Evolutionary conservation across 106 monocot species (phyloP).

Genomic region (Dendrobium officinale): DNA sequence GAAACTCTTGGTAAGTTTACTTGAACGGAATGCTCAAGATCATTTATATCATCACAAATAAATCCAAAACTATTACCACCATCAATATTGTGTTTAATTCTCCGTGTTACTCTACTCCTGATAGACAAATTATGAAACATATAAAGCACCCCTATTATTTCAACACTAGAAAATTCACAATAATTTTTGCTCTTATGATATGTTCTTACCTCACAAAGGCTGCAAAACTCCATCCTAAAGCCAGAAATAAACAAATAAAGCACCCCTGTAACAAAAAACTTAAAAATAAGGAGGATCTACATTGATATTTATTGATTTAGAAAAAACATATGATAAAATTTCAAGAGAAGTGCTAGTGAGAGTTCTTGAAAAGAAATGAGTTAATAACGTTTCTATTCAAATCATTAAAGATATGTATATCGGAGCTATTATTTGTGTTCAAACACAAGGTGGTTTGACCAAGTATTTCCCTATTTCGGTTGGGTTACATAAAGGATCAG

Average conservation of each 20-base stretch:
- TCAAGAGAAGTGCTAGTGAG: too few species aligned
- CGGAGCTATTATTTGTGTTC: too few species aligned
- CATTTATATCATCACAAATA: slow-evolving; percentile 83
- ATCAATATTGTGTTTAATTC: slow-evolving; percentile 41
- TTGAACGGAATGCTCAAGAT: slow-evolving; percentile 91
- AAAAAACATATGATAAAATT: too few species aligned
- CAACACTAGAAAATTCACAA: not conserved
- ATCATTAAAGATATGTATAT: too few species aligned
- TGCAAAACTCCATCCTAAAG: slow-evolving; percentile 84
- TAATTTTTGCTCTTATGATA: not conserved
- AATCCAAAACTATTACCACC: slow-evolving; percentile 82
- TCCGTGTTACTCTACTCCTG: slow-evolving; percentile 50
- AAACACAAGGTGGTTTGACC: too few species aligned
- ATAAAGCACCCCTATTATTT: not conserved
- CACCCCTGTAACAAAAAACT: slow-evolving; percentile 50
- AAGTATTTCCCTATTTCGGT: too few species aligned
- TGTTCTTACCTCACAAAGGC: slow-evolving; percentile 68
- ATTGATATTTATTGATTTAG: too few species aligned
- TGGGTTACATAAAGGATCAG: too few species aligned
- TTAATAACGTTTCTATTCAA: too few species aligned
- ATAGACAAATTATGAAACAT: not conserved
- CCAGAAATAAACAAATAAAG: slow-evolving; percentile 76
- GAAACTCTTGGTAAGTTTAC: slow-evolving; percentile 83
- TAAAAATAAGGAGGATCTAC: not conserved
- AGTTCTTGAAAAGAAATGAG: too few species aligned